Evolutionary conservation across 176 grass and related monocot genomes (phyloP), one percentile per base, ranked within the genome.

Genomic region (Neostapfia colusana): DNA sequence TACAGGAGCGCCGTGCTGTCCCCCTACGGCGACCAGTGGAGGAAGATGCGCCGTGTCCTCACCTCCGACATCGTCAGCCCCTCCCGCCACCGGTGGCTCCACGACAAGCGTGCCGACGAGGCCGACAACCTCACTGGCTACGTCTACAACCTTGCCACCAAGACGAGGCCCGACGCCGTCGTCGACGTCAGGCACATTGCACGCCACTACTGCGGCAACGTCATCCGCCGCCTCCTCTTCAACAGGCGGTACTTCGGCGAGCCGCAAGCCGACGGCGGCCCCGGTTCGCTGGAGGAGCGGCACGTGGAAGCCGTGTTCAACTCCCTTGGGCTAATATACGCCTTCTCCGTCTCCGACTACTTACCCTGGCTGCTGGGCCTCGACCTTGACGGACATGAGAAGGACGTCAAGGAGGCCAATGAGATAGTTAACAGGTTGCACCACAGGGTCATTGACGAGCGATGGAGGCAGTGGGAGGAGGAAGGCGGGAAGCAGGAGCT

Each of bases 201-300:
- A 1, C 72, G 54, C 4, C 72, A 74, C 38, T 74, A 74, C 38
- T 74, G 72, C 54, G 37, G 37, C 0, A 74, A 74, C 38, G 54
- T 74, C 72, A 17, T 74, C 21, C 72, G 72, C 14, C 72, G 72
- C 37, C 72, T 74, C 37, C 0, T 60, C 54, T 74, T 74, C 72
- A 43, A 42, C 72, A 10, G 37, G 54, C 54, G 54, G 37, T 74
- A 74, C 72, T 74, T 60, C 0, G 72, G 54, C 23, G 14, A 74
- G 54, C 21, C 72, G 4, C 72, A 3, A 50, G 36, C 7, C 4
- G 53, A 74, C 37, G 23, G 72, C 4, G 72, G 72, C 5, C 72
- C 72, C 8, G 53, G 54, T 13, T 21, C 36, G 8, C n/a, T 74
- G 21, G 72, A 74, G 72, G 37, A 17, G 36, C 36, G 42, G 54